phyloP scores from a whole-genome alignment of 352 stramenopile species.

The Globisporangium ultimum region DNA sequence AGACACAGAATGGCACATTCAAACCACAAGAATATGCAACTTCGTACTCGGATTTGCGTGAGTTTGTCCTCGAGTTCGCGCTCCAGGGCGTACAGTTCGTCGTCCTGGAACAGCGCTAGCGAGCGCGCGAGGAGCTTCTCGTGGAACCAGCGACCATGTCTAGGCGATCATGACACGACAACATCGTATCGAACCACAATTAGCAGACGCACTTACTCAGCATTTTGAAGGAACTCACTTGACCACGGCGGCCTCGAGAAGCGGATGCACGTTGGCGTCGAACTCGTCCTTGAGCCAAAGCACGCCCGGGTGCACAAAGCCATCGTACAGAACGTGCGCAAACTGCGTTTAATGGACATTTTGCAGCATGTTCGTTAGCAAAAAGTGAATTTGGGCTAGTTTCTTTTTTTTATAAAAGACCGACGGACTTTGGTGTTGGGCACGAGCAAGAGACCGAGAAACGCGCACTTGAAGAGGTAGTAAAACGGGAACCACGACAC shows the following conservation, averaged over 20 bases:
- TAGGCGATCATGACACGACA: constrained; percentile 11
- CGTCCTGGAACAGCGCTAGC: constrained; percentile 38
- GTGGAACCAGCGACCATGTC: constrained; percentile 67
- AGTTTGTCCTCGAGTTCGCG: constrained; percentile 54
- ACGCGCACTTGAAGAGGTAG: constrained; percentile 69
- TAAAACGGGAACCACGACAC: constrained; percentile 78
- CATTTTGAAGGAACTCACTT: constrained; percentile 24
- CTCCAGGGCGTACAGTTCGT: constrained; percentile 44
- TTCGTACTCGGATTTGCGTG: constrained; percentile 25
- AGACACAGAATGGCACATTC: not conserved
- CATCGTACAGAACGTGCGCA: constrained; percentile 57
- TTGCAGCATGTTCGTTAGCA: not conserved
- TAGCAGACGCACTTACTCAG: not conserved
- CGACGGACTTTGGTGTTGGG: constrained; percentile 54
- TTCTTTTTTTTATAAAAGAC: too few species aligned
- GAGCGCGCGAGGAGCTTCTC: constrained; percentile 50
- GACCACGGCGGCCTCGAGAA: constrained; percentile 51
- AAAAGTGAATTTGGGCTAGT: not conserved
- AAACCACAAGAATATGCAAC: not conserved
- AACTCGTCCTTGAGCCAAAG: constrained; percentile 34
- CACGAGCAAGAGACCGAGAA: constrained; percentile 52
- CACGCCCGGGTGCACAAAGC: constrained; percentile 53
- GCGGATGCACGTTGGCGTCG: constrained; percentile 42
- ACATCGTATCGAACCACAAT: too few species aligned
- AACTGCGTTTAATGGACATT: constrained; percentile 23